Base-by-base conservation (phyloP, 345 rosid species). In the Eutrema yunnanense region DNA sequence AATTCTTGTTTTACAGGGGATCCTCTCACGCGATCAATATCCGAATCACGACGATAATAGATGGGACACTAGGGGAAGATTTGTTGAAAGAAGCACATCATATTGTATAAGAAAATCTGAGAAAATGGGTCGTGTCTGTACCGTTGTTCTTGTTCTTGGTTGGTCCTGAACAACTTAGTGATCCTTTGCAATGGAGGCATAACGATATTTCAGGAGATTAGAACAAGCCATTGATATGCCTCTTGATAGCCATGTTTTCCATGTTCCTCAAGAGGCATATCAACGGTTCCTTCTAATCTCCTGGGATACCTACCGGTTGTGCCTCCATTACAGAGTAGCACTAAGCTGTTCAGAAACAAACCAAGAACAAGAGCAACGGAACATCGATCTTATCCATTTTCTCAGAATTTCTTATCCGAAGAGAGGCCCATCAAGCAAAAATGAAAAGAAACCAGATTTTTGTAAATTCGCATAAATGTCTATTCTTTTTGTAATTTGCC, bases 191-290 rank as follows among this genome's bases (percentile, higher is more conserved):
- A 55, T 55, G 60, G 41, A 33, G 5, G 40, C 60, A 8, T 55
- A 33, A 55, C 26, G 38, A 32, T 32, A 54, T 32, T 10, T 54
- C 1, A 54, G 59, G 58, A 13, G 5, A 54, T 54, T 32, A 54
- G 4, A 54, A 54, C 19, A 14, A 54, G 5, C 19, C 38, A 40
- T 54, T 54, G n/a, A 6, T 32, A 30, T 54, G 59, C 59, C 59
- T 30, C 59, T 33, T 32, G 59, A 54, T 32, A 32, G 5, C 34
- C 34, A 32, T 32, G 34, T 32, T 22, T 22, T 22, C 26, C 26
- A 22, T 22, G 26, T 22, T 22, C 26, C 26, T 87, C 84, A 30
- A 89, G 87, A 51, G 96, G 97, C 96, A 92, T 87, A 72, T 86
- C 97, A 26, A 75, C 30, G 36, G 84, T 65, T 67, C 76, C 78